Evolutionary conservation across 805 yeast species (phyloP), one percentile per base, ranked within the genome.

Genomic region (Scheffersomyces coipomensis): DNA sequence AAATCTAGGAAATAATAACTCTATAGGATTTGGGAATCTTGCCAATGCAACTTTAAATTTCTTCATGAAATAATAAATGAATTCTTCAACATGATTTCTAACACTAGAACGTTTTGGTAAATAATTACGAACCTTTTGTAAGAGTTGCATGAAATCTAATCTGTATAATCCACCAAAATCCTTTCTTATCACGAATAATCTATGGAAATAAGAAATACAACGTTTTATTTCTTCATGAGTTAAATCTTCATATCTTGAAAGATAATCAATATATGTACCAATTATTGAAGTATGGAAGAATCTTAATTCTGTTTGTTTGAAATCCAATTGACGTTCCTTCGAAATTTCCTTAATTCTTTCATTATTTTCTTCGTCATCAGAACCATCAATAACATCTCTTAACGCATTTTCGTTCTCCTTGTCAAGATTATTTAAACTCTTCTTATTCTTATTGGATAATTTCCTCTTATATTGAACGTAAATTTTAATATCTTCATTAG

Each of bases 111-210:
- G 46, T 32, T 64, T 58, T 1, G 79, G 72, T 13, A 81, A 60
- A 5, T 82, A 79, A 23, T 66, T 65, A 19, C 72, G 52, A 13
- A 74, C 57, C 27, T 69, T 71, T 10, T 79, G 64, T 5, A 85
- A 62, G 50, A 85, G 64, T 19, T 75, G 51, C 74, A 91, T 75
- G 53, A 93, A 79, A 55, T 90, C 97, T 24, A 93, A 55, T 36
- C 96, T 67, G 50, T 73, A 82, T 24, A 76, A 62, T 0, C 81
- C 66, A 30, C 81, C 79, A 36, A 71, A 73, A 41, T 85, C 83
- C 29, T 78, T 73, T 34, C 79, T 71, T 2, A 62, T 51, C 34
- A 83, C 81, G 47, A 88, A 79, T 1, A 88, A 60, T 22, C 86
- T 68, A 53, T 86, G 88, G 52, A 89, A 80, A 53, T 78, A 91